phyloP scores from a whole-genome alignment of 208 protist genomes.

The Kentomonas sorsogonicus region DNA sequence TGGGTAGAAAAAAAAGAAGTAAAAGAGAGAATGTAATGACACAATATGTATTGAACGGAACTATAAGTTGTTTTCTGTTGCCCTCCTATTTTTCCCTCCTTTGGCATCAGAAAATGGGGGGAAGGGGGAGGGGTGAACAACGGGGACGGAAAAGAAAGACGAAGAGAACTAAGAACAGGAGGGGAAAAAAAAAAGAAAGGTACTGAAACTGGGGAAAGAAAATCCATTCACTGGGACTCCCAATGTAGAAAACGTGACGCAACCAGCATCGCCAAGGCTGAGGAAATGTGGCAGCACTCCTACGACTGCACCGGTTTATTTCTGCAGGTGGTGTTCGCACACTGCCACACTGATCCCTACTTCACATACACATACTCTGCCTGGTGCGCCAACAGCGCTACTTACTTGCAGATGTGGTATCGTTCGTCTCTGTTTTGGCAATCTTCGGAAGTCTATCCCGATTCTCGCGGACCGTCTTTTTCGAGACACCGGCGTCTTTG shows the following conservation, averaged over 20 bases:
- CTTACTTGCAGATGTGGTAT: no score
- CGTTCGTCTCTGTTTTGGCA: no score
- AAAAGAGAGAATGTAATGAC: conserved; percentile 1
- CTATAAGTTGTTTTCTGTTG: no score
- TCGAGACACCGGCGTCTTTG: conserved; percentile 34
- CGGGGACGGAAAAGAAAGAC: not conserved
- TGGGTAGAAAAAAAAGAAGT: not conserved
- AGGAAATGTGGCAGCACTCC: no score
- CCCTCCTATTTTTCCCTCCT: not conserved
- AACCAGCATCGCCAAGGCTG: no score
- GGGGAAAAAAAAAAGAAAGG: conserved; percentile 11
- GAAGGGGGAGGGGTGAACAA: conserved; percentile 2
- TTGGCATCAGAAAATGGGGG: not conserved
- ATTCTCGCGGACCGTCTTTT: conserved; percentile 47
- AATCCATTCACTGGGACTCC: conserved; percentile 6
- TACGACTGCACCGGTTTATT: no score
- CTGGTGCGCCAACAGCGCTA: no score
- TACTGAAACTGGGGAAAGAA: not conserved
- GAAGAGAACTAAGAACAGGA: not conserved
- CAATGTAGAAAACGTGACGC: not conserved
- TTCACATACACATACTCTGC: no score
- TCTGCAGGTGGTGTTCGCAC: no score
- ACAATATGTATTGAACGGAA: not conserved
- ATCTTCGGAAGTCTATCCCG: conserved; percentile 20
- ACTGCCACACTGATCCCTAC: no score